Conservation (phyloP, 2,329 filamentous ascomycete species). For the Aspergillus niger region DNA sequence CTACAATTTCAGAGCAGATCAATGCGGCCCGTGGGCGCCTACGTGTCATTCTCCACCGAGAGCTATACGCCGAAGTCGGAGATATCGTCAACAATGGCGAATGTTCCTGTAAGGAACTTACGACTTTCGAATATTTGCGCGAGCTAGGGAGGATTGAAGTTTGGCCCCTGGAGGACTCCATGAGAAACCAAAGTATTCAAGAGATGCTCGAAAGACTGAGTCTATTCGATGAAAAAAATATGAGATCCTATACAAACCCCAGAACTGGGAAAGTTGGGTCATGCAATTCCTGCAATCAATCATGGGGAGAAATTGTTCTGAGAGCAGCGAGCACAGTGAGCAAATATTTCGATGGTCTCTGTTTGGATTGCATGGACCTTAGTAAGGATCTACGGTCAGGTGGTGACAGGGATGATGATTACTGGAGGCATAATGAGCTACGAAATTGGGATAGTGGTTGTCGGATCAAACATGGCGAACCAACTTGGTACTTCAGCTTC, state of each 20-base stretch:
- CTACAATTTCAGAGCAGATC: conserved; percentile 3
- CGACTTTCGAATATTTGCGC: background rate
- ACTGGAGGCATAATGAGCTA: background rate
- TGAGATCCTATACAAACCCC: background rate
- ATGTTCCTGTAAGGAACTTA: conserved; percentile 3
- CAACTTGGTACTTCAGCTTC: conserved; percentile 11
- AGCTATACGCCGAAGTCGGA: background rate
- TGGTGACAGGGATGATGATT: conserved; percentile 7
- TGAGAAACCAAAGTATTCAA: background rate
- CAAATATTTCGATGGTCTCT: conserved; percentile 11
- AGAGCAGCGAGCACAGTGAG: background rate
- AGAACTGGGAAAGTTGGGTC: background rate
- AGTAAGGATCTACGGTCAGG: background rate
- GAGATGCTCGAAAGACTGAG: background rate
- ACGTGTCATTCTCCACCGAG: conserved; percentile 5
- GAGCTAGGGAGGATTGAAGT: background rate
- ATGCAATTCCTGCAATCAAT: fast-evolving
- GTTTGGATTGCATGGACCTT: conserved; percentile 12
- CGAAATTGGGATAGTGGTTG: background rate
- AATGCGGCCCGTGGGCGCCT: conserved; percentile 10
- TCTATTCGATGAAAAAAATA: background rate
- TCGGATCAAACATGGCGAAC: conserved; percentile 5
- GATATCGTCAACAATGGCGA: background rate
- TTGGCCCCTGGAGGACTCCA: conserved; percentile 5
- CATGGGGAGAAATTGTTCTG: background rate